These are phyloP conservation scores for Cercophora newfieldiana DNA, from an alignment of 495 filamentous ascomycete species.

Conservation along the genomic window DNA sequence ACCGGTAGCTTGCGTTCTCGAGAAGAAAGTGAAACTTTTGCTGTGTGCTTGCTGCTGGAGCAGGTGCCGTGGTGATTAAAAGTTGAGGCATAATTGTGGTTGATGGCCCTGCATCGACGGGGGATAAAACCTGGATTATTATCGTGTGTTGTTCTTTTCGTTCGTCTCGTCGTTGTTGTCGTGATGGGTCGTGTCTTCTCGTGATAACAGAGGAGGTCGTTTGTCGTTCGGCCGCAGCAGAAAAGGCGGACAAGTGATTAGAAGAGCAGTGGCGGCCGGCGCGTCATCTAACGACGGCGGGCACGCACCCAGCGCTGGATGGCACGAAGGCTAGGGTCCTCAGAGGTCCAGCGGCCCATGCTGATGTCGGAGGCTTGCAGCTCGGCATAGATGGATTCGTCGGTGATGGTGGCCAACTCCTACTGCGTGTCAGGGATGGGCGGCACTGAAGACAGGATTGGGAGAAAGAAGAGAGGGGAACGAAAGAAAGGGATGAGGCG, in stretches of 20 bases:
- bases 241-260: neutral
- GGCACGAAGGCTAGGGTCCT: slow-evolving; percentile 61
- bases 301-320: slow-evolving; percentile 54
- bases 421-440: slow-evolving; percentile 31
- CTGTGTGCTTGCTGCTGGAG: neutral
- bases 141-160: neutral
- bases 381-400: slow-evolving; percentile 64
- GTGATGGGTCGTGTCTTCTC: neutral
- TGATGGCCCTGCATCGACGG: slow-evolving; percentile 9
- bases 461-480: neutral
- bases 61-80: neutral
- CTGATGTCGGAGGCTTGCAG: slow-evolving; percentile 63
- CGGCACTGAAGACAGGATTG: neutral
- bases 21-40: neutral
- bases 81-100: neutral
- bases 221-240: neutral
- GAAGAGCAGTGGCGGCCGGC: neutral
- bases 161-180: neutral
- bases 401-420: slow-evolving; percentile 68
- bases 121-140: neutral
- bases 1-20: neutral
- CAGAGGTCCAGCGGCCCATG: slow-evolving; percentile 71
- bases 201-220: neutral
- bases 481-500: neutral
- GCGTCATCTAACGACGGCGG: slow-evolving; percentile 29